Evolutionary conservation across 1,139 yeast genomes (phyloP).

Genomic region (Pneumocystis sp.): DNA sequence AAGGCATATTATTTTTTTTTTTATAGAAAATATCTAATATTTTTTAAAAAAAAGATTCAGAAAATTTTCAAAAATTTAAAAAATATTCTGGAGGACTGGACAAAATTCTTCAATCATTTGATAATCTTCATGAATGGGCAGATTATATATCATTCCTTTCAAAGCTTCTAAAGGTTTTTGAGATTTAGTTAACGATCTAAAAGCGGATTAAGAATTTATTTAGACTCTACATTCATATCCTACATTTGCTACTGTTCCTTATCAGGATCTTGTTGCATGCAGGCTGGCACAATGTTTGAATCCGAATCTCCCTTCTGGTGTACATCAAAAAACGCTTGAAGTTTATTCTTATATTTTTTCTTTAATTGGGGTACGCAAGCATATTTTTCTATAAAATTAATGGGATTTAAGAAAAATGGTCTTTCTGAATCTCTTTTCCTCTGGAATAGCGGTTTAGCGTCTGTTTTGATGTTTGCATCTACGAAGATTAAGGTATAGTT

Average conservation of each 20-base stretch:
- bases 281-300: slow-evolving; percentile 48
- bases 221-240: slow-evolving; percentile 18
- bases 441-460: slow-evolving; percentile 85
- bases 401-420: slow-evolving; percentile 18
- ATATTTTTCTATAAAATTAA: background rate
- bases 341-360: slow-evolving; percentile 59
- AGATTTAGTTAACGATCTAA: background rate
- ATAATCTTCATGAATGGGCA: slow-evolving; percentile 93
- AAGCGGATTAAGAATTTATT: background rate
- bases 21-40: background rate
- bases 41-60: slow-evolving; percentile 1
- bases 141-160: slow-evolving; percentile 84
- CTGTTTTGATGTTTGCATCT: slow-evolving; percentile 73
- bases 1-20: background rate
- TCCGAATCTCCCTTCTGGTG: slow-evolving; percentile 79
- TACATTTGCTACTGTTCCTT: slow-evolving; percentile 32
- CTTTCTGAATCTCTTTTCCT: slow-evolving; percentile 37
- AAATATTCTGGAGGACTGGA: slow-evolving; percentile 54
- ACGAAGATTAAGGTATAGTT: slow-evolving; percentile 48
- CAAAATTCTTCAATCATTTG: slow-evolving; percentile 63
- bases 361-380: slow-evolving; percentile 32
- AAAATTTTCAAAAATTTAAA: slow-evolving; percentile 42
- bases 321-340: slow-evolving; percentile 74
- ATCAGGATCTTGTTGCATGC: slow-evolving; percentile 26
- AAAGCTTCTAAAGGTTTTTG: slow-evolving; percentile 44